Conservation (phyloP, 257 asterid species). For the Forsythia viridissima region DNA sequence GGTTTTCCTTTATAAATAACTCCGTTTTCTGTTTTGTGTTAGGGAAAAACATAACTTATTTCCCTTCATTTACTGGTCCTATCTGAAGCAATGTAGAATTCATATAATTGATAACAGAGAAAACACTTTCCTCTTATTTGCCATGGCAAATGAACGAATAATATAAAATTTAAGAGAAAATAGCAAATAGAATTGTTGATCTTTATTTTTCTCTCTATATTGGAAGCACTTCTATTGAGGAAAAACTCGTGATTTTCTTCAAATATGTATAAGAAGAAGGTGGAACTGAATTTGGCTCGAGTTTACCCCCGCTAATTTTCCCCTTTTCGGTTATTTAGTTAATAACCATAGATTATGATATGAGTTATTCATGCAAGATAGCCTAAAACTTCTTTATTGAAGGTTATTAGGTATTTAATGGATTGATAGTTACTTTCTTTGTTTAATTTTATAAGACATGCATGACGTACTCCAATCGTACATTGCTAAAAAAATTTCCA, state of each 20-base stretch:
- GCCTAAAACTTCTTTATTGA: not conserved
- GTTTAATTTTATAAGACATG: not conserved
- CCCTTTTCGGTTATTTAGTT: not conserved
- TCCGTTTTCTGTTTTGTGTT: slow-evolving; percentile 4
- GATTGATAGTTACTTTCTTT: not conserved
- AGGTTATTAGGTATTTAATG: not conserved
- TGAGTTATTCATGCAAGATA: not conserved
- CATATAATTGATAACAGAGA: not conserved
- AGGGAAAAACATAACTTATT: not conserved
- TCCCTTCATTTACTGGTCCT: not conserved
- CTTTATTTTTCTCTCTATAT: not conserved
- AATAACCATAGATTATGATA: not conserved
- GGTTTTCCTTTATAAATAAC: slow-evolving; percentile 42
- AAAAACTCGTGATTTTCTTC: not conserved
- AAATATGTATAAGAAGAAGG: not conserved
- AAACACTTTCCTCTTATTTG: not conserved
- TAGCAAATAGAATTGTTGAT: not conserved
- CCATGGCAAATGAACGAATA: not conserved
- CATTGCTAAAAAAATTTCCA: not conserved
- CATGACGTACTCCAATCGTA: not conserved
- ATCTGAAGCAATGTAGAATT: slow-evolving; percentile 2
- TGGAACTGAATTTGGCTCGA: not conserved
- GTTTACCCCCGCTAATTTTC: not conserved
- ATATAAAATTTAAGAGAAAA: not conserved
- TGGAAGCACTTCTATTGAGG: not conserved